Evolutionary conservation across 495 filamentous ascomycete genomes (phyloP).

Genomic region (Thozetella sp.): DNA sequence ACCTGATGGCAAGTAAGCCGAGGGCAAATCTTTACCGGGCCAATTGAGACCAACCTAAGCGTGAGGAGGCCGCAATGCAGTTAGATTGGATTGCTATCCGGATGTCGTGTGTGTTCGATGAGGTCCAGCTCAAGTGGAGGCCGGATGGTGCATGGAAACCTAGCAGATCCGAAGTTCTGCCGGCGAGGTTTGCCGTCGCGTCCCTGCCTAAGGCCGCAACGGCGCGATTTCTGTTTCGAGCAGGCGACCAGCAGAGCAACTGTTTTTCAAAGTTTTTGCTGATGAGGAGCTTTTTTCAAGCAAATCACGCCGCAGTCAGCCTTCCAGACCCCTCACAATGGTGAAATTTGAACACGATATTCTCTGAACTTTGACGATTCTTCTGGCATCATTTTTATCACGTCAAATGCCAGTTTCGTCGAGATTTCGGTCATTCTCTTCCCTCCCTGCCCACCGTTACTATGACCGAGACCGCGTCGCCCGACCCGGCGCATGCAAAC

Average conservation of each 20-base stretch:
- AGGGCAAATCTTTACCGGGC: neutral
- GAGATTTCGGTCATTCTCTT: constrained; percentile 59
- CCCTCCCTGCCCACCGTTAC: constrained; percentile 39
- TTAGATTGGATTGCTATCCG: neutral
- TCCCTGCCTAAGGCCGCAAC: constrained; percentile 24
- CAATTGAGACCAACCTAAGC: constrained; percentile 13
- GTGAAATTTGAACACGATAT: constrained; percentile 60
- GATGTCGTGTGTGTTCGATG: neutral
- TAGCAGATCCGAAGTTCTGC: neutral
- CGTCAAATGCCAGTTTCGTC: constrained; percentile 64
- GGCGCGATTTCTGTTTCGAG: constrained; percentile 21
- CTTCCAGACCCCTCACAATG: constrained; percentile 51
- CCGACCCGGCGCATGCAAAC: constrained; percentile 40
- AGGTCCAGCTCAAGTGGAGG: constrained; percentile 14
- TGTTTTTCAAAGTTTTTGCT: constrained; percentile 43
- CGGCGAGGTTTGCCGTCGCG: neutral
- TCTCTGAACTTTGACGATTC: constrained; percentile 54
- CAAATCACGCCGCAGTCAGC: constrained; percentile 39
- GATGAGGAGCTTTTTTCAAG: constrained; percentile 33
- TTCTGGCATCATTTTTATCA: constrained; percentile 65
- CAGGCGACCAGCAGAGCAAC: neutral
- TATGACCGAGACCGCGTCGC: constrained; percentile 54
- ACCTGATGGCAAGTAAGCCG: neutral
- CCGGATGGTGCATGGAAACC: constrained; percentile 4
- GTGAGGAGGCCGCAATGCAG: constrained; percentile 24